Percentiles rank a stretch among this genome's conserved stretches.
These are phyloP conservation scores for Begonia peltatifolia DNA, from an alignment of 306 rosid species.

Conservation along the genomic window DNA sequence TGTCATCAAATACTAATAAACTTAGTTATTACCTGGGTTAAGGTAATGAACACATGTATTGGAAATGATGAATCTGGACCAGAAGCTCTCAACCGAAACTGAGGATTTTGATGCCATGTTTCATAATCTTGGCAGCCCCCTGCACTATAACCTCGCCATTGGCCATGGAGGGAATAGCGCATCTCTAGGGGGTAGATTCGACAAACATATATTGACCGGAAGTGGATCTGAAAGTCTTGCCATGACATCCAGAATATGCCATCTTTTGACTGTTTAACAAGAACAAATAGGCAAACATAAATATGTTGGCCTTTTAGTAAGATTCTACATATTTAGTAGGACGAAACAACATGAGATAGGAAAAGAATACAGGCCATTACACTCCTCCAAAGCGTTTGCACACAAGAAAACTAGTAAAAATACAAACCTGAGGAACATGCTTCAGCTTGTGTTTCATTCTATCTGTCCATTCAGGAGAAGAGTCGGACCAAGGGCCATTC, in stretches of 20 bases:
- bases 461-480: conserved; percentile 90
- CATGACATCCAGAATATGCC: conserved; percentile 99
- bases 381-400: no score
- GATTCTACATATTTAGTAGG: no score
- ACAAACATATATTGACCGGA: conserved; percentile 92
- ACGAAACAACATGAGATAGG: no score
- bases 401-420: background rate
- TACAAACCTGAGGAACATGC: conserved; percentile 69
- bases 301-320: background rate
- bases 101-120: conserved; percentile 98
- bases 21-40: conserved; percentile 62
- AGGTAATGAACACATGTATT: conserved; percentile 86
- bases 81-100: conserved; percentile 80
- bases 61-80: conserved; percentile 91
- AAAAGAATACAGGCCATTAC: no score
- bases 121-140: conserved; percentile 99
- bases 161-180: conserved; percentile 93
- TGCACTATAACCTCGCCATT: conserved; percentile 96
- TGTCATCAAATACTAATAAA: conserved; percentile 4
- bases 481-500: conserved; percentile 99
- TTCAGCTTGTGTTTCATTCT: conserved; percentile 96
- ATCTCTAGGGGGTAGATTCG: conserved; percentile 91
- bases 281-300: conserved; percentile 1
- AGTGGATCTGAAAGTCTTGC: conserved; percentile 99
- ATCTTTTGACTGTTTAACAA: conserved; percentile 62